Base-by-base conservation (phyloP, 2,329 filamentous ascomycete genomes). In the Ophiosphaerella herpotricha region DNA sequence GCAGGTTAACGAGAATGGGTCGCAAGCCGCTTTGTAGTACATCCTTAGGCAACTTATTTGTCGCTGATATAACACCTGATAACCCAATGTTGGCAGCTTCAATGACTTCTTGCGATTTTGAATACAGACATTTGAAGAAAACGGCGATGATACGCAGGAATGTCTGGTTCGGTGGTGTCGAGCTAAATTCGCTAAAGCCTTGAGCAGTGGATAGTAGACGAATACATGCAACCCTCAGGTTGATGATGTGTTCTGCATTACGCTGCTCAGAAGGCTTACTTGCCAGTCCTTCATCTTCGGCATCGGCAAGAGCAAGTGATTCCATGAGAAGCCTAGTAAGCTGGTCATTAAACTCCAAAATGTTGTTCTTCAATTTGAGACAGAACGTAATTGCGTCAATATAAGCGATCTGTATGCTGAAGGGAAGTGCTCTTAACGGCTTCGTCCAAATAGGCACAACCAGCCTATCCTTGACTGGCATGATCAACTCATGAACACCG, bases 301-400 rank as follows among this genome's bases (percentile, higher is more conserved):
- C 93, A 76, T 99, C 94, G 21, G 94, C 92, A 52, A 99, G 78
- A 9, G 93, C 94, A 35, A 99, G 79, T 5, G 93, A 95, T 75
- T 99, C 94, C 83, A 95, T 89, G 52, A 99, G 82, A 36, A 99
- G 79, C 38, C 94, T 85, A 60, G 94, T 96, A 23, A 97, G 81
- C 56, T 92, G 86, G 42, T 97, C 93, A 59, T 97, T 94, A 70
- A 97, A 96, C 7, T 87, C 85, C 23, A 99, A 85, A 65, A 97
- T 93, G 58, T 94, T 89, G 41, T 88, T 86, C 70, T 95, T 93
- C 41, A 99, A 80, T 48, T 88, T 87, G 77, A 99, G 84, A 68
- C 95, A 95, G 73, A 95, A 99, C 0, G 91, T 96, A 68, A 99
- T 91, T 1, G 94, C 94, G 70, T 99, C 95, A 61, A 99, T 97